Evolutionary conservation across 1,284 basidiomycete species (phyloP), one percentile per base, ranked within the genome.

Genomic region (Mycena citricolor): DNA sequence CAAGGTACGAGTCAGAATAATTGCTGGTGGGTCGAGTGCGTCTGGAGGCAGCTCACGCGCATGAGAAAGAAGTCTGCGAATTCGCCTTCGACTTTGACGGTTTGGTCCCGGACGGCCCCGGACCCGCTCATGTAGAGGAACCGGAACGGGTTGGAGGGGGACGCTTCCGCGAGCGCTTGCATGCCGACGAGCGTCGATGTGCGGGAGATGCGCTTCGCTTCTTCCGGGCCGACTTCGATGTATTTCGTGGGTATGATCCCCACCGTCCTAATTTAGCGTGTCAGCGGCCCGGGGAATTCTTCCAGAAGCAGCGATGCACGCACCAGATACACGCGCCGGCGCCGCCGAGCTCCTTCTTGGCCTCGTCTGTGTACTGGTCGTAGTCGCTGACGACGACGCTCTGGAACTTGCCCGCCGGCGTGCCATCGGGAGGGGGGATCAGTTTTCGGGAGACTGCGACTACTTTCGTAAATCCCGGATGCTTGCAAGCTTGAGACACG

Each of bases 241-340:
- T n/a, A n/a, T n/a, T n/a, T n/a, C n/a, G n/a, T n/a, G n/a, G n/a
- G n/a, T n/a, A n/a, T n/a, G n/a, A n/a, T n/a, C n/a, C n/a, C n/a
- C n/a, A n/a, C n/a, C n/a, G n/a, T n/a, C n/a, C n/a, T n/a, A n/a
- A n/a, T n/a, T n/a, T n/a, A n/a, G n/a, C n/a, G n/a, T n/a, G n/a
- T n/a, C n/a, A n/a, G n/a, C n/a, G n/a, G n/a, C n/a, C n/a, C n/a
- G n/a, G n/a, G n/a, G n/a, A n/a, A n/a, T n/a, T n/a, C n/a, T n/a
- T n/a, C n/a, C 12, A 8, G 24, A 22, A 17, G 16, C 10, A 34
- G 16, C n/a, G 8, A 16, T 8, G 4, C 7, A 39, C 41, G 26
- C 10, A 49, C 47, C 47, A 49, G 19, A 49, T 39, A 20, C 47
- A 49, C 2, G 41, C 47, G 16, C 44, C 47, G 8, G 47, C 47